Evolutionary conservation across 768 basidiomycete species (phyloP), one percentile per base, ranked within the genome.

Genomic region (Lyophyllum decastes): DNA sequence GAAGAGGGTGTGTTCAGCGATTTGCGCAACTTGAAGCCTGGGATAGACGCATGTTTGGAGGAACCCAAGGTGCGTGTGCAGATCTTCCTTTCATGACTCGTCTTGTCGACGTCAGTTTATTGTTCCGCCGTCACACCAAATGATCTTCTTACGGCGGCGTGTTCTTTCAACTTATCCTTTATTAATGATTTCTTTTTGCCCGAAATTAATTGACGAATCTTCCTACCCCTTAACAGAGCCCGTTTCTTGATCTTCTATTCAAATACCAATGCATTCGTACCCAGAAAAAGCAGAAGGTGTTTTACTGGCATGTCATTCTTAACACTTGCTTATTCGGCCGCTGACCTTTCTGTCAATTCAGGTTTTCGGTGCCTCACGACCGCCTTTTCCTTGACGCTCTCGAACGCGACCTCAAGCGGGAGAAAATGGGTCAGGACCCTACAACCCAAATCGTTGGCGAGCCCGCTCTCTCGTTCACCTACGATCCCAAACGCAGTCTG

Each of bases 271-370:
- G 95, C 70, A 97, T 98, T 63, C 86, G 95, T 38, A 98, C 95
- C 1, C 95, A 98, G 72, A 98, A 97, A 82, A 98, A 97, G 76
- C 95, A 96, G 77, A 95, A 98, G 72, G 95, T 98, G n/a, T 98
- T 97, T 69, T 97, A 92, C 72, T 98, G 95, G 95, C 92, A 63
- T 38, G 35, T 17, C 54, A 88, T 76, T 24, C 17, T 55, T 52
- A 45, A 12, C 21, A 11, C 12, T 11, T 17, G 11, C 7, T 45
- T 9, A 12, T 24, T 22, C 3, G 45, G n/a, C 8, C 45, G 34
- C 33, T 52, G 9, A 55, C 2, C 2, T 30, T 54, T 22, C 45
- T 35, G 34, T 56, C 24, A 44, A 24, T 51, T 5, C 68, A 95
- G 93, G 94, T 97, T 94, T 76, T 95, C 94, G 6, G 95, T 98